Base-by-base conservation (phyloP, 2,329 filamentous ascomycete species). In the Nemania diffusa region DNA sequence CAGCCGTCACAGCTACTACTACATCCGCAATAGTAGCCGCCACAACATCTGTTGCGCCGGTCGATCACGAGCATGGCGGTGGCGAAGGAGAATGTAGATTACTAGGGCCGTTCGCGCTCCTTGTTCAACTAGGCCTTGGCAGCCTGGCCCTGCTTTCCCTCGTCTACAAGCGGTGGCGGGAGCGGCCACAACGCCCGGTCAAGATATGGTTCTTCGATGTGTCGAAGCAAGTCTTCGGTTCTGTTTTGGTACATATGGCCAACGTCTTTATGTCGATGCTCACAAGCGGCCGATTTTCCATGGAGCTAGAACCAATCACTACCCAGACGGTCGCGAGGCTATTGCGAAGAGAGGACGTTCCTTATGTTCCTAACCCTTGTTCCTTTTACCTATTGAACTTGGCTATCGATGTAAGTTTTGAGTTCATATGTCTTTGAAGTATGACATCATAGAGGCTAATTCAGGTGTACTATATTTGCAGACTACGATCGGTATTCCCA, bases 161-260 rank as follows among this genome's bases (percentile, higher is more conserved):
- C 56, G 95, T 98, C 7, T 97, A 89, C 83, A 99, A 99, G 84
- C 88, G 96, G 73, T 97, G 92, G 89, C 88, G 92, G 71, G 96
- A 99, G 81, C 87, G 92, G 64, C 95, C 96, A 1, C 95, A 97
- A 78, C 88, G 96, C 62, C 95, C 95, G 0, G 77, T 98, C 76
- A 97, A 97, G 85, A 94, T 99, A 72, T 99, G 96, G 95, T 94
- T 92, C 79, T 99, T 98, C 79, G 96, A 99, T 78, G 96, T 90
- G 26, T 97, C 93, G 34, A 99, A 99, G 84, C 96, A 99, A 83
- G 93, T 99, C 61, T 92, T 98, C 75, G 96, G 96, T 24, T 97
- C 94, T 32, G 90, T 94, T 52, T 85, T 99, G 78, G 89, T 97
- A 37, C 96, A 99, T 81, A 85, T 95, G 51, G 92, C 94, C 73